phyloP scores from a whole-genome alignment of 164 flowering plant species.

The Litsea cubeba region DNA sequence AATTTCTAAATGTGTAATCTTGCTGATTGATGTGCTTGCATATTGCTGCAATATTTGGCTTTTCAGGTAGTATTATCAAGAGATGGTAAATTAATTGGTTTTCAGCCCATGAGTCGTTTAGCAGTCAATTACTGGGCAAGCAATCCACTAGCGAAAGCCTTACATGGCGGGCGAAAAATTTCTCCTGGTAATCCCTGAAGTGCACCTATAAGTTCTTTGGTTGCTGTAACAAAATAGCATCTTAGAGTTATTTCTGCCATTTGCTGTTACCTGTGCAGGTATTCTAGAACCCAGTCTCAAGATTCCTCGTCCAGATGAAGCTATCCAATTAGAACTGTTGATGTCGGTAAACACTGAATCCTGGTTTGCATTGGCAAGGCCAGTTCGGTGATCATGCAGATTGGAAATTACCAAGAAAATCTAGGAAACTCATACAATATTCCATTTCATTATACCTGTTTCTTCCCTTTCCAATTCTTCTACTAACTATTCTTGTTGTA shows the following conservation, averaged over 20 bases:
- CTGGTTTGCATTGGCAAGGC: slow-evolving; percentile 69
- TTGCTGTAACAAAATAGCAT: neutral
- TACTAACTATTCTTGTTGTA: too few species aligned
- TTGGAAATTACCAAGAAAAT: neutral
- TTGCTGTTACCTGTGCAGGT: slow-evolving; percentile 37
- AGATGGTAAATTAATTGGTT: slow-evolving; percentile 63
- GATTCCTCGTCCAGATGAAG: slow-evolving; percentile 39
- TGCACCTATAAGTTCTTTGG: neutral
- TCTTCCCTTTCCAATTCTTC: neutral
- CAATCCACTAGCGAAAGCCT: slow-evolving; percentile 65
- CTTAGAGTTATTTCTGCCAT: neutral
- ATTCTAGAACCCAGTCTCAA: slow-evolving; percentile 60
- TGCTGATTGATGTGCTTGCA: neutral
- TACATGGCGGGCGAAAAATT: slow-evolving; percentile 61
- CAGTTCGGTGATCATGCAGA: slow-evolving; percentile 20
- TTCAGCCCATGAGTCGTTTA: slow-evolving; percentile 69
- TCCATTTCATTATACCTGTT: neutral
- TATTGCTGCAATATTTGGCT: neutral
- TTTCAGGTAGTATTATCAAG: slow-evolving; percentile 62
- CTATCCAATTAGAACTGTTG: slow-evolving; percentile 56
- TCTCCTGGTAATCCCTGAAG: slow-evolving; percentile 53
- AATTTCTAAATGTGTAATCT: neutral
- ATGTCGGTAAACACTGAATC: slow-evolving; percentile 52
- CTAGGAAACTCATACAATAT: neutral
- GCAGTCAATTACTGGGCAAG: slow-evolving; percentile 83